Base-by-base conservation (phyloP, 2,329 filamentous ascomycete genomes). In the Epichloe uncinata region DNA sequence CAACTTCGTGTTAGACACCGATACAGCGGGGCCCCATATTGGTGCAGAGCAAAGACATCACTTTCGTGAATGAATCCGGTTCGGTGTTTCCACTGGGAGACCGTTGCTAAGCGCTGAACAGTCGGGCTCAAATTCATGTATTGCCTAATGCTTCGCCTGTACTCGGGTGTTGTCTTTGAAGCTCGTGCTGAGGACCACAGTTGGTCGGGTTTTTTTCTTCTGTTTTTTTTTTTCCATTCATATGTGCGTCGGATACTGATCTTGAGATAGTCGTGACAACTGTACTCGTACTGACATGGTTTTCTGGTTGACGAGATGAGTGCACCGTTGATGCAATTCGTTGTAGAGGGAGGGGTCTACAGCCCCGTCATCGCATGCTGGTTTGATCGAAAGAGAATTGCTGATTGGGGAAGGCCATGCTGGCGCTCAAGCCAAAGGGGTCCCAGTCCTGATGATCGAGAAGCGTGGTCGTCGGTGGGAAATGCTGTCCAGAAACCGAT, bases 341-440 rank as follows among this genome's bases (percentile, higher is more conserved):
- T 36, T 13, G 15, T n/a, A 35, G 20, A 16, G 22, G 26, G 13
- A 37, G n/a, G 20, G 15, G 20, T 18, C 35, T 30, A 16, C n/a
- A 5, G 12, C 15, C 37, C 33, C 36, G 15, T 62, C 66, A 72
- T 55, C 69, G 63, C 64, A 72, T 75, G 57, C 77, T 78, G 63
- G 74, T 72, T 46, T 78, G 79, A 54, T 84, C 80, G 63, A 87
- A 88, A 48, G 81, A 79, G 66, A 90, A 93, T 45, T 85, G 84
- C 50, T 87, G 85, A 2, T 84, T 86, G 11, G 89, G 89, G 60
- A 95, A 95, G 56, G 91, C 87, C 91, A 95, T 95, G 69, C 87
- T 95, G 36, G 90, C 90, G 52, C 86, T 91, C 48, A 96, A 73
- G 12, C 90, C 90, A 60, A 96, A 97, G 0, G 91, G 91, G 66